A percentile compares a stretch with the other conserved stretches of the same genome.
phyloP scores from a whole-genome alignment of 2,329 filamentous ascomycete species.

The Ophiosphaerella narmari region DNA sequence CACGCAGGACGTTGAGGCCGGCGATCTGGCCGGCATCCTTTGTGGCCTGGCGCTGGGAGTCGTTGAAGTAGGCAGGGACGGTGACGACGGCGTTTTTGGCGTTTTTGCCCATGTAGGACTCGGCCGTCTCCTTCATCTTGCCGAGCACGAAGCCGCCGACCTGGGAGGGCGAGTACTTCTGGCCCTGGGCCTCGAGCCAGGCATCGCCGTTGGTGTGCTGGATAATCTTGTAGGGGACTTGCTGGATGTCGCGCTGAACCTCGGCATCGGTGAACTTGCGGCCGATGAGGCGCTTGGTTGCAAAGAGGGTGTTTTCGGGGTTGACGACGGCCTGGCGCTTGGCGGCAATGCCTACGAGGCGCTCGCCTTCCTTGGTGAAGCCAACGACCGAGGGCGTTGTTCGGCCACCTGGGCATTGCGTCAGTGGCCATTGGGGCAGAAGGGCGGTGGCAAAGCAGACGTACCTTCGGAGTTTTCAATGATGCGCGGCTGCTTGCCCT shows the following conservation, averaged over 20 bases:
- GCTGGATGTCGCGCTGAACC: constrained; percentile 95
- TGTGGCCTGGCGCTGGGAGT: constrained; percentile 95
- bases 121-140: constrained; percentile 99
- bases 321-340: constrained; percentile 99
- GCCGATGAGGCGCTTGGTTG: constrained; percentile 97
- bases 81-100: constrained; percentile 97
- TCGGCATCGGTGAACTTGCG: constrained; percentile 94
- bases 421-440: constrained; percentile 1
- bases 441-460: not conserved
- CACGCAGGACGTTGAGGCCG: constrained; percentile 94
- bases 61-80: constrained; percentile 98
- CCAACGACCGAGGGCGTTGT: constrained; percentile 94
- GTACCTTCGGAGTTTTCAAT: constrained; percentile 96
- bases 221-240: constrained; percentile 98
- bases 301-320: constrained; percentile 97
- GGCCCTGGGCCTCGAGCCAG: constrained; percentile 89
- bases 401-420: constrained; percentile 67
- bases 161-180: constrained; percentile 98
- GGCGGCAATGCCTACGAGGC: constrained; percentile 93
- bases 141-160: constrained; percentile 94
- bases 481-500: constrained; percentile 92
- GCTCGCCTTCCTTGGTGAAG: constrained; percentile 93
- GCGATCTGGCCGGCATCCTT: constrained; percentile 98
- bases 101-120: constrained; percentile 86
- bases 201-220: constrained; percentile 96